These are phyloP conservation scores for Microglena sp. DNA, from an alignment of 139 green algal species.

Conservation along the genomic window DNA sequence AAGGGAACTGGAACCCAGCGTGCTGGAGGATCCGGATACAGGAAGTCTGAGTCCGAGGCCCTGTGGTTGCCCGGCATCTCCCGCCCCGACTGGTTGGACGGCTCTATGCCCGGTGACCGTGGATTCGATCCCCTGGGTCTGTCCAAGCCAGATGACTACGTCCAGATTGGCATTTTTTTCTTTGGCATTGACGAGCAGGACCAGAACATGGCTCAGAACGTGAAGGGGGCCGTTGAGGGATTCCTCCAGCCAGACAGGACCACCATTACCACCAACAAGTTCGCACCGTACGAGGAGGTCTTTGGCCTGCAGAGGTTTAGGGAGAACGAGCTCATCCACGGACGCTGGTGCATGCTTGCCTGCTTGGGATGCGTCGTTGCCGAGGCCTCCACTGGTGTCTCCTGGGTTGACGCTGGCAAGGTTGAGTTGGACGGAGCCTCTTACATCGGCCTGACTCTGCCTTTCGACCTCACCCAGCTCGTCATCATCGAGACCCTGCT, in stretches of 20 bases:
- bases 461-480: slow-evolving; percentile 78
- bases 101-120: slow-evolving; percentile 71
- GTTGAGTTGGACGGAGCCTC: slow-evolving; percentile 67
- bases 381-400: slow-evolving; percentile 71
- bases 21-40: not conserved
- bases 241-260: not conserved
- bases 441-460: slow-evolving; percentile 74
- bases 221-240: slow-evolving; percentile 3
- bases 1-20: slow-evolving; percentile 5
- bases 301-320: slow-evolving; percentile 92
- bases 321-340: slow-evolving; percentile 91
- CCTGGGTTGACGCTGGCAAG: slow-evolving; percentile 75
- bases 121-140: slow-evolving; percentile 85
- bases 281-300: slow-evolving; percentile 55
- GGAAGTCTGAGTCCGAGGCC: not conserved
- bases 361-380: slow-evolving; percentile 65
- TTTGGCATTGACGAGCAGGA: slow-evolving; percentile 4
- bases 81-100: slow-evolving; percentile 81
- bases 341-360: slow-evolving; percentile 92
- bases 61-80: slow-evolving; percentile 58
- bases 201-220: not conserved
- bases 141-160: slow-evolving; percentile 30
- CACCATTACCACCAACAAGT: not conserved
- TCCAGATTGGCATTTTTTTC: not conserved
- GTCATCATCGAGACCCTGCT: slow-evolving; percentile 75